These are phyloP conservation scores for Filobasidium uniguttulatum DNA, from an alignment of 1,284 basidiomycete species.

Conservation along the genomic window DNA sequence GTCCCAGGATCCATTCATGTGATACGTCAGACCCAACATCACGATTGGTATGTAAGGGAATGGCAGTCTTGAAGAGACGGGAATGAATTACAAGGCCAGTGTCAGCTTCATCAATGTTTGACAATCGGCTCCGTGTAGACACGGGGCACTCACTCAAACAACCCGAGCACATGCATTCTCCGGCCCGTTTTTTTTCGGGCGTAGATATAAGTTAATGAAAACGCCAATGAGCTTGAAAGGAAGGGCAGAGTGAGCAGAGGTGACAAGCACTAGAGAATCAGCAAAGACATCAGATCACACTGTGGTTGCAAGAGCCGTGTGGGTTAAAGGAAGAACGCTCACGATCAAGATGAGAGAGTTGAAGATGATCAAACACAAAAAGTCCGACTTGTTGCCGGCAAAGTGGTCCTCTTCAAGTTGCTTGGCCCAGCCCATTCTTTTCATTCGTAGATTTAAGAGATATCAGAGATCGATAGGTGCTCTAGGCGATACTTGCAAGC, in stretches of 20 bases:
- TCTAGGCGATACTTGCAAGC: not conserved
- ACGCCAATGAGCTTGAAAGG: conserved; percentile 49
- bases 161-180: conserved; percentile 86
- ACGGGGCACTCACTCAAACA: conserved; percentile 60
- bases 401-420: conserved; percentile 95
- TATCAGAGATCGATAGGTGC: not conserved
- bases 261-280: conserved; percentile 2
- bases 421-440: conserved; percentile 84
- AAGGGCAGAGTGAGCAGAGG: conserved; percentile 60
- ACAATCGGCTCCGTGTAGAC: too few relatives aligned
- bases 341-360: conserved; percentile 72
- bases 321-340: conserved; percentile 27
- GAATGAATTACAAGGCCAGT: not conserved
- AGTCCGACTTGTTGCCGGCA: conserved; percentile 76
- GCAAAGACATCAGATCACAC: not conserved
- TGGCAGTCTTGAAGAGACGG: not conserved
- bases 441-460: too few relatives aligned
- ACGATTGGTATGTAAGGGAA: conserved; percentile 71
- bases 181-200: conserved; percentile 82
- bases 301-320: too few relatives aligned
- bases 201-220: conserved; percentile 95
- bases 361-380: conserved; percentile 77
- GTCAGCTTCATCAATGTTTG: not conserved
- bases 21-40: conserved; percentile 42
- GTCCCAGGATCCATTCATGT: conserved; percentile 71